phyloP scores from a whole-genome alignment of 1,284 basidiomycete genomes.

The Apiotrichum porosum region DNA sequence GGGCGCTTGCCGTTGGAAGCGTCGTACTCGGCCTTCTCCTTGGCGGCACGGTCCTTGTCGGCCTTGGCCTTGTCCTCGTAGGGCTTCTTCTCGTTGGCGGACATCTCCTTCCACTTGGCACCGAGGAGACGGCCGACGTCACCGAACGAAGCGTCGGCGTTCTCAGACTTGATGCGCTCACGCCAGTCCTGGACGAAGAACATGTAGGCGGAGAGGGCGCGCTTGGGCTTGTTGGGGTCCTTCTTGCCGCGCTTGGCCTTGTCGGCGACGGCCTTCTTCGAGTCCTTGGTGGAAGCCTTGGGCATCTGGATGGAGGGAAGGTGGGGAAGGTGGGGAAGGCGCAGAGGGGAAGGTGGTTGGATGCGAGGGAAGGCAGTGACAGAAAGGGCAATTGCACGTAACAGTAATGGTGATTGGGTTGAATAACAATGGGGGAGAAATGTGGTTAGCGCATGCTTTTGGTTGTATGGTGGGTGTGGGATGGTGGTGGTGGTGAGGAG shows the following conservation, averaged over 20 bases:
- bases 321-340: background rate
- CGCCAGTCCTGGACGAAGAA: slow-evolving; percentile 96
- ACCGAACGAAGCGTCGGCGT: slow-evolving; percentile 91
- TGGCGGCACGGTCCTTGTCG: slow-evolving; percentile 70
- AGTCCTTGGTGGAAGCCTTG: slow-evolving; percentile 61
- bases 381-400: background rate
- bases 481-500: no score
- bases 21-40: slow-evolving; percentile 54
- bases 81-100: slow-evolving; percentile 84
- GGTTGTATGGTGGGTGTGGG: background rate
- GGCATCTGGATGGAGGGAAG: slow-evolving; percentile 51
- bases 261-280: slow-evolving; percentile 60
- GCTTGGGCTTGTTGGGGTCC: slow-evolving; percentile 47
- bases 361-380: background rate
- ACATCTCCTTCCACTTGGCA: slow-evolving; percentile 84
- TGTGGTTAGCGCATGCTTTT: slow-evolving; percentile 1
- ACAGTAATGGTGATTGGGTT: background rate
- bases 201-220: slow-evolving; percentile 91
- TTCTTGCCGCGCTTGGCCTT: slow-evolving; percentile 33
- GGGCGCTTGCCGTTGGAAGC: slow-evolving; percentile 53
- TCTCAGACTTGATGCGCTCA: slow-evolving; percentile 89
- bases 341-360: slow-evolving; percentile 2
- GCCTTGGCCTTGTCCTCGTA: slow-evolving; percentile 78
- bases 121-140: slow-evolving; percentile 83
- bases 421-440: background rate